These are phyloP conservation scores for Fusarium sp. DNA, from an alignment of 2,329 filamentous ascomycete genomes.

Conservation along the genomic window DNA sequence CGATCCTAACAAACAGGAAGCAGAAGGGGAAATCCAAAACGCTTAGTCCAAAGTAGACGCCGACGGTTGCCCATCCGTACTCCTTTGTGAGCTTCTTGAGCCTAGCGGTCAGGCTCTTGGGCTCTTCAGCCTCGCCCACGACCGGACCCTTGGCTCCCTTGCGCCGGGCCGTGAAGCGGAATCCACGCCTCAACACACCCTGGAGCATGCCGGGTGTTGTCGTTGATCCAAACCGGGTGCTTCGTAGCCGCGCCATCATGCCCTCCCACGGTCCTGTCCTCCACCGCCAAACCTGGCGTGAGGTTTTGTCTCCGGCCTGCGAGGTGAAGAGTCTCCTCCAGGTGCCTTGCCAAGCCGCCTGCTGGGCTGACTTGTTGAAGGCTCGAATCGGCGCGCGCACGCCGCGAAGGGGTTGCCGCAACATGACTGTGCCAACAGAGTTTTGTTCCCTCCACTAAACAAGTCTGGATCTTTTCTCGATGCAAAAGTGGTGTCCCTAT, in stretches of 20 bases:
- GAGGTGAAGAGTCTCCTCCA: slow-evolving; percentile 51
- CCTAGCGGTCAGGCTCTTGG: slow-evolving; percentile 74
- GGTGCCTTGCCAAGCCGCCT: slow-evolving; percentile 47
- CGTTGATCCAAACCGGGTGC: slow-evolving; percentile 30
- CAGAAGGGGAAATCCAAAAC: slow-evolving; percentile 95
- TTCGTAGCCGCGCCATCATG: slow-evolving; percentile 38
- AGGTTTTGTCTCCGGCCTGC: slow-evolving; percentile 38
- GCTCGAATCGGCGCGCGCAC: slow-evolving; percentile 40
- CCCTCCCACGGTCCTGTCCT: slow-evolving; percentile 38
- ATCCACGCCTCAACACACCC: slow-evolving; percentile 51
- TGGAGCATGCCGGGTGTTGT: slow-evolving; percentile 43
- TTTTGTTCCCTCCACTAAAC: neutral
- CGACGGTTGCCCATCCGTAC: slow-evolving; percentile 94
- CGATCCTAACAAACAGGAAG: slow-evolving; percentile 86
- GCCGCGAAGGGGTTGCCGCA: slow-evolving; percentile 47
- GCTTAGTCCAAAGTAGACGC: slow-evolving; percentile 89
- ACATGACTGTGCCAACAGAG: slow-evolving; percentile 37
- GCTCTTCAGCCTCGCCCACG: slow-evolving; percentile 44
- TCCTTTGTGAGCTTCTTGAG: slow-evolving; percentile 89
- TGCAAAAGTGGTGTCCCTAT: too few species aligned
- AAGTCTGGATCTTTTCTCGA: neutral
- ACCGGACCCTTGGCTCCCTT: slow-evolving; percentile 46
- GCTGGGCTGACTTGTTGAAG: slow-evolving; percentile 37
- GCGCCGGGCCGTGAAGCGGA: slow-evolving; percentile 55
- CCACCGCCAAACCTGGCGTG: slow-evolving; percentile 44